A percentile compares a stretch with the other conserved stretches of the same genome.
Conservation (phyloP, 2,329 filamentous ascomycete species). For the Diaporthe helianthi region DNA sequence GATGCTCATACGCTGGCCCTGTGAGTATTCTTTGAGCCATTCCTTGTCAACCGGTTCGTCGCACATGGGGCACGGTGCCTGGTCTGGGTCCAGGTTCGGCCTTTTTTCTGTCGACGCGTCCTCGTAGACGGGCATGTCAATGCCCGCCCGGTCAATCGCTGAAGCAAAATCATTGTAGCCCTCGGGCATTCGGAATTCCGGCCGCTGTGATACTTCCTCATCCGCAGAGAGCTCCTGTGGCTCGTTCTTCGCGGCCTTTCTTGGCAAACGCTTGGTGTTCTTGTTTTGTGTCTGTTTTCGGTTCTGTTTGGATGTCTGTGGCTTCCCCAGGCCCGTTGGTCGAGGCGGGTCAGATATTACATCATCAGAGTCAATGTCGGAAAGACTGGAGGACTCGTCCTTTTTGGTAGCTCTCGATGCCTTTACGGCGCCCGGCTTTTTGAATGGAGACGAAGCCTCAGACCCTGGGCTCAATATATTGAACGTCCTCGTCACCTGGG, state of each 20-base stretch:
- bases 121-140: constrained; percentile 11
- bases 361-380: constrained; percentile 17
- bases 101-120: neutral
- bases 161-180: constrained; percentile 28
- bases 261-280: neutral
- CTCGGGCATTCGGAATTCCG: constrained; percentile 31
- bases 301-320: neutral
- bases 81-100: neutral
- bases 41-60: constrained; percentile 61
- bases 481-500: constrained; percentile 20
- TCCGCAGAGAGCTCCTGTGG: neutral
- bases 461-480: constrained; percentile 27
- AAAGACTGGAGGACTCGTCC: constrained; percentile 18
- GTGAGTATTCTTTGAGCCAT: constrained; percentile 60
- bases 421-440: neutral
- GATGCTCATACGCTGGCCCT: constrained; percentile 58
- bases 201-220: constrained; percentile 26
- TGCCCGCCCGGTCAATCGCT: neutral
- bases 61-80: constrained; percentile 72
- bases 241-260: neutral
- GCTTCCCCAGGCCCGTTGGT: neutral
- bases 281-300: neutral
- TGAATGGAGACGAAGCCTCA: constrained; percentile 13
- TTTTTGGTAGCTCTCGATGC: neutral
- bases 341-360: constrained; percentile 22